Evolutionary conservation across 768 basidiomycete species (phyloP), one percentile per base, ranked within the genome.

Genomic region (Astraeus odoratus): DNA sequence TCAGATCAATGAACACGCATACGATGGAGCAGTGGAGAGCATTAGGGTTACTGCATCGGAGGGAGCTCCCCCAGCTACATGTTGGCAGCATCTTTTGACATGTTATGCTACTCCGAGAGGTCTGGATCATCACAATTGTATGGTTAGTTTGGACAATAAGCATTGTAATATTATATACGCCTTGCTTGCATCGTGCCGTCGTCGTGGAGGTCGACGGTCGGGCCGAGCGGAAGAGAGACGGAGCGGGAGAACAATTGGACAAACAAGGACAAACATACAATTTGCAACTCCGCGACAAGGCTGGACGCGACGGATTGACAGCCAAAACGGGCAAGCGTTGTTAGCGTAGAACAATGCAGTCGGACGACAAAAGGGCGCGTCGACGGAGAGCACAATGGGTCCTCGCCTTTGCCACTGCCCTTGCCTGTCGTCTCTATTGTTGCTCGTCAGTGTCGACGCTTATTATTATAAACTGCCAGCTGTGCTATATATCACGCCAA

Each of bases 401-500:
- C 44, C 33, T 23, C 27, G 35, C 34, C 19, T 15, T 27, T n/a
- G n/a, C n/a, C n/a, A n/a, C n/a, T n/a, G 16, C 13, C 38, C 35
- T n/a, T 27, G 22, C 22, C 26, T 33, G 24, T 9, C 22, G 22
- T 18, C 9, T 37, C 23, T 51, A 48, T 57, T 60, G 50, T 58
- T 43, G 15, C 44, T 48, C 45, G 39, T 52, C 47, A 37, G 37
- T n/a, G 37, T 43, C 50, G 19, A 43, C 36, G 31, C 37, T 42
- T 40, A 43, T 52, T 49, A 46, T 50, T 26, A 38, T 29, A 34
- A 18, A 8, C 27, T 3, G 36, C 36, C 9, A 24, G 12, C 24
- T n/a, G 30, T 13, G 46, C 44, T 61, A 56, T 58, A 58, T 59
- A 61, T n/a, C 42, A 19, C 7, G 10, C 23, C n/a, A n/a, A 24